Percentiles rank a stretch among this genome's conserved stretches.
These are phyloP conservation scores for Danielia oregonensis DNA, from an alignment of 805 yeast species.

Conservation along the genomic window DNA sequence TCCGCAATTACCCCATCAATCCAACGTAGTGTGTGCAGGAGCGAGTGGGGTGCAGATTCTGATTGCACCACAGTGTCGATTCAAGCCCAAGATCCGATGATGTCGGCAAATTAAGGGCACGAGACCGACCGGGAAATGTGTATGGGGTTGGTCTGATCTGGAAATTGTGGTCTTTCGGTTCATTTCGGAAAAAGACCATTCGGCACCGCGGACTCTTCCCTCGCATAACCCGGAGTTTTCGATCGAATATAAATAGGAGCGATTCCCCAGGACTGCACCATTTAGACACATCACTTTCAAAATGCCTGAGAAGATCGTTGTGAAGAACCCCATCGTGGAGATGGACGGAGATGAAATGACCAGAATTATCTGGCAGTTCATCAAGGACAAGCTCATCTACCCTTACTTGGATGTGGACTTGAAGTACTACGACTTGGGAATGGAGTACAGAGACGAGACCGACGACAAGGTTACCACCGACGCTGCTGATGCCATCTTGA, in stretches of 20 bases:
- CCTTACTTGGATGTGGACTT: conserved; percentile 87
- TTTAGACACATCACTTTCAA: not conserved
- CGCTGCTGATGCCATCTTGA: conserved; percentile 83
- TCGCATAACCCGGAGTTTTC: not conserved
- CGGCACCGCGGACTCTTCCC: too few relatives aligned
- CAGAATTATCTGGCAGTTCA: conserved; percentile 90
- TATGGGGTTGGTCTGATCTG: too few relatives aligned
- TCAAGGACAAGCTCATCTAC: conserved; percentile 77
- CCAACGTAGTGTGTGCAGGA: too few relatives aligned
- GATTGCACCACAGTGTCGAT: too few relatives aligned
- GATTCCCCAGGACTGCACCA: not conserved
- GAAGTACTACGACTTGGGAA: conserved; percentile 87
- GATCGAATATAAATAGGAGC: not conserved
- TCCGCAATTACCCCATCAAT: too few relatives aligned
- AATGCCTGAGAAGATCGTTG: conserved; percentile 55
- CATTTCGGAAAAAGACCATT: too few relatives aligned
- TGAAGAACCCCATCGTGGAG: conserved; percentile 87
- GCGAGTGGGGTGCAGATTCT: too few relatives aligned
- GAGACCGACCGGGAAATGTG: too few relatives aligned
- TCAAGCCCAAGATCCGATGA: too few relatives aligned
- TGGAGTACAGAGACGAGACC: conserved; percentile 82
- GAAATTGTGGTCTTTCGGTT: too few relatives aligned
- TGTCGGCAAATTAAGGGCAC: too few relatives aligned
- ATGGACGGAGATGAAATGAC: conserved; percentile 99
- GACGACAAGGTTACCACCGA: conserved; percentile 85